A percentile compares a stretch with the other conserved stretches of the same genome.
phyloP scores from a whole-genome alignment of 2,329 filamentous ascomycete species.

The Colletotrichum tanaceti region DNA sequence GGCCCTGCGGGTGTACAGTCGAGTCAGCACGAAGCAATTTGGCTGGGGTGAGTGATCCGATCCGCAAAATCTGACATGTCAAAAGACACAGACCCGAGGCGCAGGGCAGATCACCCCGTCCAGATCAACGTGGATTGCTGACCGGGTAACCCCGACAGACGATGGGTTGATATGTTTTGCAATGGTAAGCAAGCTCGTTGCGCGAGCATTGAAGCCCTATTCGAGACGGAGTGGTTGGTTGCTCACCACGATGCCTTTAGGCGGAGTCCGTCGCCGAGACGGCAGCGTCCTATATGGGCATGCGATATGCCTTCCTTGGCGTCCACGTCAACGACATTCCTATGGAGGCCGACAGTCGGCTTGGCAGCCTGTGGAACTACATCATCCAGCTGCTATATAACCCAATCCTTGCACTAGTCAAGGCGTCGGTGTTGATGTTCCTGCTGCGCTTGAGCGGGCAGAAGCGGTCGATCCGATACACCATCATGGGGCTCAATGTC shows the following conservation, averaged over 20 bases:
- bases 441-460: constrained; percentile 50
- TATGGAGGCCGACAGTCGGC: constrained; percentile 22
- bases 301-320: constrained; percentile 34
- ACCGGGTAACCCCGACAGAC: constrained; percentile 5
- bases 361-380: constrained; percentile 46
- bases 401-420: constrained; percentile 51
- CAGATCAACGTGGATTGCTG: not conserved
- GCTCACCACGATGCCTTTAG: constrained; percentile 12
- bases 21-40: constrained; percentile 35
- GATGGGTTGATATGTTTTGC: constrained; percentile 37
- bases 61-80: not conserved
- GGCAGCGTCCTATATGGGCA: constrained; percentile 31
- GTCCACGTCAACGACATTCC: constrained; percentile 34
- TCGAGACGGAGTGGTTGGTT: no score
- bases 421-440: constrained; percentile 51
- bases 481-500: constrained; percentile 48
- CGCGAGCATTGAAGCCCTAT: no score
- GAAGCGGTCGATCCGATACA: constrained; percentile 45
- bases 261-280: constrained; percentile 36
- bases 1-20: constrained; percentile 30
- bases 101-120: not conserved
- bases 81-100: not conserved
- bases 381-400: constrained; percentile 51
- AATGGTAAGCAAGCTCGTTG: constrained; percentile 20
- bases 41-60: constrained; percentile 28